These are phyloP conservation scores for Xylariaceae sp. DNA, from an alignment of 2,329 filamentous ascomycete species.

Conservation along the genomic window DNA sequence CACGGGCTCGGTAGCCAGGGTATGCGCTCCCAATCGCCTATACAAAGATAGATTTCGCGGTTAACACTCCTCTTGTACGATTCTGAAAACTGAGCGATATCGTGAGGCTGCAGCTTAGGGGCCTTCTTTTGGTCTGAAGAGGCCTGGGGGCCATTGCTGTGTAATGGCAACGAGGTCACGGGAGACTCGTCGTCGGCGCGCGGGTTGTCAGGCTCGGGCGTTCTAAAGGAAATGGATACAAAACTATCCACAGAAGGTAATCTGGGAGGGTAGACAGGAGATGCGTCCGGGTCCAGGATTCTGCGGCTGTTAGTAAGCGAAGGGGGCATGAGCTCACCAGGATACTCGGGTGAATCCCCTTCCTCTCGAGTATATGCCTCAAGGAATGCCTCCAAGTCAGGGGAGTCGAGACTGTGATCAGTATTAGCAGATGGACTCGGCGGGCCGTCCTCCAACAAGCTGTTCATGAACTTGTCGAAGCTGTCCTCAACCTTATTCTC, in stretches of 20 bases:
- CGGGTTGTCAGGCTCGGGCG: too few species aligned
- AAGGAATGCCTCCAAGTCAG: neutral
- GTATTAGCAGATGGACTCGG: too few species aligned
- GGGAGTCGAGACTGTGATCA: neutral
- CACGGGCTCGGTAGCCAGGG: constrained; percentile 15
- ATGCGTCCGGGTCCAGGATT: neutral
- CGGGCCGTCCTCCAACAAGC: too few species aligned
- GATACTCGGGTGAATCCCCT: too few species aligned
- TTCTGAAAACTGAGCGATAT: constrained; percentile 2
- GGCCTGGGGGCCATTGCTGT: neutral
- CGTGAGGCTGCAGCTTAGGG: constrained; percentile 23
- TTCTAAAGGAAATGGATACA: too few species aligned
- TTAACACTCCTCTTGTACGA: constrained; percentile 7
- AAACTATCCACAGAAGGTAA: neutral
- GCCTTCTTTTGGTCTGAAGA: neutral
- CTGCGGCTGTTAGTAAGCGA: neutral
- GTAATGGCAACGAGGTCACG: neutral
- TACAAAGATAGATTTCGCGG: neutral
- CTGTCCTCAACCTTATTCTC: neutral
- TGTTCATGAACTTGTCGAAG: neutral
- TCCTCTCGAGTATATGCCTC: neutral
- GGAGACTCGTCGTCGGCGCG: neutral
- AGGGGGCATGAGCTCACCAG: neutral
- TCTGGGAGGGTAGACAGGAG: neutral
- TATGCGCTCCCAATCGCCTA: constrained; percentile 15